A percentile compares a stretch with the other conserved stretches of the same genome.
Evolutionary conservation across 2,329 filamentous ascomycete genomes (phyloP).

Genomic region (Botryotinia calthae): DNA sequence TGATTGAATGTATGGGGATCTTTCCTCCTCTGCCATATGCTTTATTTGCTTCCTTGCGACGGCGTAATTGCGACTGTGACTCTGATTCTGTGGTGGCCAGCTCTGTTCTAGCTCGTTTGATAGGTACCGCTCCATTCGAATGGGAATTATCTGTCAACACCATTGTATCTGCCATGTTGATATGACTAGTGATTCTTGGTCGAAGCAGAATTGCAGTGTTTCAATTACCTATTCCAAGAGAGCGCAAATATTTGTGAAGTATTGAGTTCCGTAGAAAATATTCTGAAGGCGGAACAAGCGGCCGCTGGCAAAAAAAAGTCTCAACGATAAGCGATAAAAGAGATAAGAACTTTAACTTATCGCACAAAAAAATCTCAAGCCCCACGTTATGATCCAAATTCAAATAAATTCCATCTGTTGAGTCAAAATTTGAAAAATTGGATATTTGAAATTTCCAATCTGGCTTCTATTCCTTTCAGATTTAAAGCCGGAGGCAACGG

Average conservation of each 20-base stretch:
- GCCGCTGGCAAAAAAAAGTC: not conserved
- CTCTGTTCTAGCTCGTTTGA: conserved; percentile 51
- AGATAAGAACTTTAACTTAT: conserved; percentile 22
- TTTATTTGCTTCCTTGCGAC: conserved; percentile 62
- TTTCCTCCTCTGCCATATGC: conserved; percentile 81
- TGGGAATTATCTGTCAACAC: conserved; percentile 25
- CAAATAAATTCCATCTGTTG: not conserved
- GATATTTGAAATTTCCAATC: conserved; percentile 41
- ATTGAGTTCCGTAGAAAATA: not conserved
- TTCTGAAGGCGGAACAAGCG: not conserved
- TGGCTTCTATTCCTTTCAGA: conserved; percentile 75
- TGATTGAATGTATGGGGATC: conserved; percentile 69
- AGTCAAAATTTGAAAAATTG: conserved; percentile 8
- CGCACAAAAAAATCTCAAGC: conserved; percentile 22
- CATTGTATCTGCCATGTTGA: conserved; percentile 25
- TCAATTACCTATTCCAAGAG: not conserved
- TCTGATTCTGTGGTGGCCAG: conserved; percentile 40
- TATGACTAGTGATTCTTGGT: not conserved
- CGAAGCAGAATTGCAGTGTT: not conserved
- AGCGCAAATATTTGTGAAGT: conserved; percentile 15
- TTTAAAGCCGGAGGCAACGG: conserved; percentile 72
- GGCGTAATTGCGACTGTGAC: conserved; percentile 41
- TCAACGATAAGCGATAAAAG: conserved; percentile 21
- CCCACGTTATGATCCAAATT: conserved; percentile 13
- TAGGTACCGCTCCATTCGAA: conserved; percentile 53